Evolutionary conservation across 352 stramenopile genomes (phyloP).

Genomic region (Pythium rhizo-oryzae): DNA sequence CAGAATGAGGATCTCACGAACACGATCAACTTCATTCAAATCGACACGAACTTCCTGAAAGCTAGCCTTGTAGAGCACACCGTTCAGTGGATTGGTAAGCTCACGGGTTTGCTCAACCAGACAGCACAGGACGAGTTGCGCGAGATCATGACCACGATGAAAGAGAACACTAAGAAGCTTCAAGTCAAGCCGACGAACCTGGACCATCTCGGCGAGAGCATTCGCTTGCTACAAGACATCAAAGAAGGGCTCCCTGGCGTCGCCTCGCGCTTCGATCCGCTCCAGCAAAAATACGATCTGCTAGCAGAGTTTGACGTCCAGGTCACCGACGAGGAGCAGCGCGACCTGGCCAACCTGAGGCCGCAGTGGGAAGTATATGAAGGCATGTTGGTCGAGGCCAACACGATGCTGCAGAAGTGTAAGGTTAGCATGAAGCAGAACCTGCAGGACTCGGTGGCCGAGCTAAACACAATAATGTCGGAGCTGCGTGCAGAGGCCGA

Average conservation of each 20-base stretch:
- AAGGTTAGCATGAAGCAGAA: constrained; percentile 97
- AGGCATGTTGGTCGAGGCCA: constrained; percentile 80
- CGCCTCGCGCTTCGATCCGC: constrained; percentile 76
- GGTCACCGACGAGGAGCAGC: constrained; percentile 85
- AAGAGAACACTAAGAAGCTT: constrained; percentile 86
- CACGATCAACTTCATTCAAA: constrained; percentile 96
- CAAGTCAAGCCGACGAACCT: constrained; percentile 85
- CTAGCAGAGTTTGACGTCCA: constrained; percentile 90
- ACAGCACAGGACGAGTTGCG: constrained; percentile 89
- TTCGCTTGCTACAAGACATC: constrained; percentile 88
- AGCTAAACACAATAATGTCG: constrained; percentile 86
- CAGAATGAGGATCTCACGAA: constrained; percentile 92
- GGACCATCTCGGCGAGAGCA: constrained; percentile 92
- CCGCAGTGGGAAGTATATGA: constrained; percentile 87
- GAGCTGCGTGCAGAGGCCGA: constrained; percentile 78
- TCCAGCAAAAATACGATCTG: constrained; percentile 88
- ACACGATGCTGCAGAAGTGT: constrained; percentile 91
- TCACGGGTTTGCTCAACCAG: constrained; percentile 91
- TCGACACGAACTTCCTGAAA: constrained; percentile 95
- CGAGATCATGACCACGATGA: constrained; percentile 90
- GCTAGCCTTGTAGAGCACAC: constrained; percentile 90
- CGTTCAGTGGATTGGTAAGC: constrained; percentile 93
- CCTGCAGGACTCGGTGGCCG: constrained; percentile 89
- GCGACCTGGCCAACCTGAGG: constrained; percentile 67
- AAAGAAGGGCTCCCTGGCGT: constrained; percentile 79